Evolutionary conservation across 129 eudicot genomes (phyloP).

Genomic region (Escallonia rubra): DNA sequence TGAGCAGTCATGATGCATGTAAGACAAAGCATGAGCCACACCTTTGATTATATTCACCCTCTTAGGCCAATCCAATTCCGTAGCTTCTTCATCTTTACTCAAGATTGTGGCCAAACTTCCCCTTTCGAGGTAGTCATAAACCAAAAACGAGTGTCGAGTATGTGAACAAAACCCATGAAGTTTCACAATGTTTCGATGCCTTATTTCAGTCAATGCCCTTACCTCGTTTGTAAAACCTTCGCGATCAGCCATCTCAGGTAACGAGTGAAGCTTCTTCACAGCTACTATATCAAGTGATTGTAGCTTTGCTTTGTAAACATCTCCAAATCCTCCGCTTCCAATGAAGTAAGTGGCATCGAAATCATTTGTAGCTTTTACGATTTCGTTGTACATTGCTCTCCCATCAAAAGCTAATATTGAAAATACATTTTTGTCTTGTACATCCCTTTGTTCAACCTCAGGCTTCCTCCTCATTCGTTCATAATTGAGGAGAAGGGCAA

Average conservation of each 20-base stretch:
- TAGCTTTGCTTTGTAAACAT: conserved; percentile 23
- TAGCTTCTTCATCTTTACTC: conserved; percentile 12
- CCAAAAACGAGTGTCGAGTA: conserved; percentile 21
- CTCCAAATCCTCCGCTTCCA: conserved; percentile 32
- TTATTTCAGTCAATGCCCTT: conserved; percentile 18
- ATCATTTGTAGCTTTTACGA: conserved; percentile 26
- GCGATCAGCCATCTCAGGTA: neutral
- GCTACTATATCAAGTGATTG: conserved; percentile 26
- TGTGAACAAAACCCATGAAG: conserved; percentile 39
- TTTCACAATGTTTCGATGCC: conserved; percentile 32
- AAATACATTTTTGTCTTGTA: neutral
- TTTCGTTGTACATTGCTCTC: conserved; percentile 22
- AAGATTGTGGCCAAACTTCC: conserved; percentile 11
- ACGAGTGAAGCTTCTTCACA: conserved; percentile 25
- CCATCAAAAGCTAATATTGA: conserved; percentile 32
- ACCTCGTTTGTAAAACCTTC: conserved; percentile 24
- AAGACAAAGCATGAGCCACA: conserved; percentile 32
- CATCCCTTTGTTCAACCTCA: neutral
- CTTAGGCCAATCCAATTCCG: conserved; percentile 20
- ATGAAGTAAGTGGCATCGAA: conserved; percentile 20
- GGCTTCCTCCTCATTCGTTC: neutral
- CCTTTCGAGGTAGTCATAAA: conserved; percentile 19
- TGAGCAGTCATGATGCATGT: conserved; percentile 36
- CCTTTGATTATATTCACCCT: conserved; percentile 33
- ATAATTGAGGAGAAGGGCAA: conserved; percentile 4